phyloP scores from a whole-genome alignment of 1,284 basidiomycete genomes.

The Puccinia triticina region DNA sequence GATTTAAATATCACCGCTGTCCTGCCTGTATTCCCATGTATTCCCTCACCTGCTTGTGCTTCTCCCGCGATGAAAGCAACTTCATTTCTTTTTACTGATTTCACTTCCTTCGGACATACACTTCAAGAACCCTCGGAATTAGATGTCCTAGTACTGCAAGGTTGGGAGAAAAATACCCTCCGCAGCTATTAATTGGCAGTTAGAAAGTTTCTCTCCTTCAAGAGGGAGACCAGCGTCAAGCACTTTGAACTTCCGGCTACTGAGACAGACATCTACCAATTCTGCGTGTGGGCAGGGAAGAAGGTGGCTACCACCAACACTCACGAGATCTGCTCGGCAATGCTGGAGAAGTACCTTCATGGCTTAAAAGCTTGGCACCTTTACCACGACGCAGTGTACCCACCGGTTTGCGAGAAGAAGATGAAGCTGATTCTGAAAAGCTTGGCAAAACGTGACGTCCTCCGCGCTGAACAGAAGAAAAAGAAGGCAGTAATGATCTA shows the following conservation, averaged over 20 bases:
- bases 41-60: not conserved
- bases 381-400: not conserved
- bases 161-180: not conserved
- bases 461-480: not conserved
- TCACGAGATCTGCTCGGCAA: too few relatives aligned
- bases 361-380: constrained; percentile 4
- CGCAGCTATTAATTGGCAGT: too few relatives aligned
- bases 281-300: too few relatives aligned
- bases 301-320: too few relatives aligned
- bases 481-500: not conserved
- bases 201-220: not conserved
- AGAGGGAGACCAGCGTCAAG: not conserved
- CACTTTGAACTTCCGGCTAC: not conserved
- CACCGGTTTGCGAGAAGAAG: not conserved
- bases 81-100: not conserved
- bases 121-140: not conserved
- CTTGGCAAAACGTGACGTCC: not conserved
- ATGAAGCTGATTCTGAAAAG: not conserved
- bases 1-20: not conserved
- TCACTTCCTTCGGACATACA: not conserved
- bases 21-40: not conserved
- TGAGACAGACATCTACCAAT: not conserved
- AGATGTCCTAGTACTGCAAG: not conserved
- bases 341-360: too few relatives aligned
- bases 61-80: too few relatives aligned